Percentiles rank a stretch among this genome's conserved stretches.
Evolutionary conservation across 495 filamentous ascomycete genomes (phyloP).

Genomic region (Penicillium psychrofluorescens): DNA sequence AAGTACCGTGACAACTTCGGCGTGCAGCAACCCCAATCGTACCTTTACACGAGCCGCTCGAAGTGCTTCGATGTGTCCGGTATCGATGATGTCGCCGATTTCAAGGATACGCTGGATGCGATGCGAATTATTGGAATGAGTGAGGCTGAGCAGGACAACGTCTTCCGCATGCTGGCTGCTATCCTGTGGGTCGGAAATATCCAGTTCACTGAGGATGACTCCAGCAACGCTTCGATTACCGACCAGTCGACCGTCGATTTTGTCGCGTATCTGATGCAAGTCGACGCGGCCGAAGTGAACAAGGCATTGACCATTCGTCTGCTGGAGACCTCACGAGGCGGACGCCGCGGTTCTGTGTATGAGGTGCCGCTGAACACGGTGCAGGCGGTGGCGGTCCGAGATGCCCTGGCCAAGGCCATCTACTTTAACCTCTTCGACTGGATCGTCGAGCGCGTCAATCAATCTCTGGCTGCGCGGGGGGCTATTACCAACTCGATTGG

Average conservation of each 20-base stretch:
- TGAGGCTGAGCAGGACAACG: slow-evolving; percentile 86
- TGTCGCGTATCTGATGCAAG: slow-evolving; percentile 87
- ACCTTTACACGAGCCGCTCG: slow-evolving; percentile 89
- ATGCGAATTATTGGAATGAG: slow-evolving; percentile 91
- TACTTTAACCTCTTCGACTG: slow-evolving; percentile 99
- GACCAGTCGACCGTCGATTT: slow-evolving; percentile 92
- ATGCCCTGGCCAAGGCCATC: slow-evolving; percentile 89
- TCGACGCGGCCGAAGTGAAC: slow-evolving; percentile 70
- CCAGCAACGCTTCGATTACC: slow-evolving; percentile 74
- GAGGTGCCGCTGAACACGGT: slow-evolving; percentile 86
- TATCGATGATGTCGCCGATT: slow-evolving; percentile 89
- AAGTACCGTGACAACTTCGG: slow-evolving; percentile 82
- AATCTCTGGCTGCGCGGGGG: slow-evolving; percentile 74
- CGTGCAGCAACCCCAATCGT: slow-evolving; percentile 84
- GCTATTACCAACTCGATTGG: slow-evolving; percentile 77
- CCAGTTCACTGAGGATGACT: slow-evolving; percentile 77
- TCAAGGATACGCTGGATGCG: slow-evolving; percentile 80
- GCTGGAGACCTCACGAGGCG: slow-evolving; percentile 81
- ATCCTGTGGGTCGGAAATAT: slow-evolving; percentile 96
- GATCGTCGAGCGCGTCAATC: slow-evolving; percentile 92
- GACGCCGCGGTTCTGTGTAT: slow-evolving; percentile 72
- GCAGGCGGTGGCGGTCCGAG: slow-evolving; percentile 87
- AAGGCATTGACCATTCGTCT: slow-evolving; percentile 86
- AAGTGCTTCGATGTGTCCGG: slow-evolving; percentile 92
- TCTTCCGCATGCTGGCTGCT: slow-evolving; percentile 92